Conservation (phyloP, 2,329 filamentous ascomycete genomes). For the Ambrosiella xylebori region DNA sequence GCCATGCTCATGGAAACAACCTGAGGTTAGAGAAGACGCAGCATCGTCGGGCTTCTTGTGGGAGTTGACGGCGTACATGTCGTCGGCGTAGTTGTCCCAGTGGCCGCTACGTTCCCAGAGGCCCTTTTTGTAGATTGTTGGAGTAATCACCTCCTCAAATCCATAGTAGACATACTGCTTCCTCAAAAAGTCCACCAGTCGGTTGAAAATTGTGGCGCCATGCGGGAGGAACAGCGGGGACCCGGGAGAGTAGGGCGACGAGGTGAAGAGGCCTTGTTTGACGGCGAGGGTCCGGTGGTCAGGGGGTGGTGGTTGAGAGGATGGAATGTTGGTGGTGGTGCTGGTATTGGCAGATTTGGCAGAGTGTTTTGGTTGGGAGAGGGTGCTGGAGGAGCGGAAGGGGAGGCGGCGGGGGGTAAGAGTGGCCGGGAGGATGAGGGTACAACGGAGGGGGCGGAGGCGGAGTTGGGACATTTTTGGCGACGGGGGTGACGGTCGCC, state of each 20-base stretch:
- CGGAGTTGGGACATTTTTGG: neutral
- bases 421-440: neutral
- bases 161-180: conserved; percentile 72
- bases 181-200: conserved; percentile 63
- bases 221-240: conserved; percentile 73
- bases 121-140: conserved; percentile 78
- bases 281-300: conserved; percentile 45
- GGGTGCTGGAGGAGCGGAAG: neutral
- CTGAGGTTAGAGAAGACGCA: neutral
- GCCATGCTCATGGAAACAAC: conserved; percentile 16
- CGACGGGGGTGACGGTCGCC: neutral
- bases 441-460: neutral
- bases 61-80: conserved; percentile 72
- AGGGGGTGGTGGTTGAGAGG: conserved; percentile 16
- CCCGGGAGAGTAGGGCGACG: conserved; percentile 63
- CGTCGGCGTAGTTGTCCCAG: conserved; percentile 76
- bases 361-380: neutral
- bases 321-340: neutral
- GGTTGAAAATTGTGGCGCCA: conserved; percentile 68
- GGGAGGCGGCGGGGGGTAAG: neutral
- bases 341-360: neutral
- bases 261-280: conserved; percentile 62
- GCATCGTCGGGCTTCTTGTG: conserved; percentile 16
- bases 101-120: conserved; percentile 77
- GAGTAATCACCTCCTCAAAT: conserved; percentile 76